Base-by-base conservation (phyloP, 345 rosid species). In the Populus pruinosa region DNA sequence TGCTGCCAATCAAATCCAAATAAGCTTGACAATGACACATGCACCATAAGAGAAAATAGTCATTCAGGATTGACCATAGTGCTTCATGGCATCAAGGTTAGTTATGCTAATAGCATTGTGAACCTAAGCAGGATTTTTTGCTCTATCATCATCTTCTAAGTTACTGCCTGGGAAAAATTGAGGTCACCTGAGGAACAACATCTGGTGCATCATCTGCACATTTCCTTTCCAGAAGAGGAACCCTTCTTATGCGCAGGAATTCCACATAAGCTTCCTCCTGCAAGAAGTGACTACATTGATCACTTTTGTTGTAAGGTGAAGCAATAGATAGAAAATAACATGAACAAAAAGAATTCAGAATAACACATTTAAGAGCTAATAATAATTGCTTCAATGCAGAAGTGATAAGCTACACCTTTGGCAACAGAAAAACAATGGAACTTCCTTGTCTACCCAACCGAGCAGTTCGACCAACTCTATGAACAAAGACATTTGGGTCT, bases 381-480 rank as follows among this genome's bases (percentile, higher is more conserved):
- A 47, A 62, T 20, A 33, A 49, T 11, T 74, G 62, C 8, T 73
- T 17, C 13, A 44, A 70, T 16, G 62, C 11, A 72, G 23, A 70
- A 9, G 71, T 3, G n/a, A 62, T 68, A 84, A 62, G 31, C 31
- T 36, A 50, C 61, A 93, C 98, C 98, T 92, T 91, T 36, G 94
- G 95, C 38, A 89, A 78, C 67, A 96, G 85, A 77, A 93, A 89
- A 65, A 89, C 91, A 49, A 92, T 83, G 21, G 97, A 87, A 74
- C 73, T 87, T 77, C 99, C 98, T 85, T 92, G 87, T 84, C 89
- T 88, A 73, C 98, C 97, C 86, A 93, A 70, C 59, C 97, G 87
- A 85, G 98, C 99, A 84, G 97, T 90, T 85, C 97, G 88, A 18
- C 98, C 99, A 12, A 90, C 98, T 74, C 99, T 88, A 78, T 96